These are phyloP conservation scores for Solanum lycopersicoides DNA, from an alignment of 257 asterid genomes.

Conservation along the genomic window DNA sequence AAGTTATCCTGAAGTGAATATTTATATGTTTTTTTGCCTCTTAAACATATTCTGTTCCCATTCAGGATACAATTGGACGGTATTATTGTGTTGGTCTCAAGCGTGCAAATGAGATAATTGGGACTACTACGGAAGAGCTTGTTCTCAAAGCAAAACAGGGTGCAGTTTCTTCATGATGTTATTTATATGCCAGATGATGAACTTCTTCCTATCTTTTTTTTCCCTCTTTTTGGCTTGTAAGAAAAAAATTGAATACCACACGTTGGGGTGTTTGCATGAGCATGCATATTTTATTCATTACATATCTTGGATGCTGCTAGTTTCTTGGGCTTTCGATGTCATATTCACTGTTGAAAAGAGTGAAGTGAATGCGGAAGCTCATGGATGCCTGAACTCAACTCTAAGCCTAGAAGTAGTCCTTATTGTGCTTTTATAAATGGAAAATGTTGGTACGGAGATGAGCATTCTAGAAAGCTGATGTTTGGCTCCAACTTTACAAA, in stretches of 20 bases:
- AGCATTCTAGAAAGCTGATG: background rate
- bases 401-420: background rate
- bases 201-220: background rate
- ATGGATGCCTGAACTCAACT: background rate
- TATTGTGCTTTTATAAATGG: background rate
- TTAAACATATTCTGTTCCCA: background rate
- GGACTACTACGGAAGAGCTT: slow-evolving; percentile 90
- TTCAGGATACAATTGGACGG: slow-evolving; percentile 73
- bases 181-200: background rate
- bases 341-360: background rate
- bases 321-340: background rate
- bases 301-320: background rate
- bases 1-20: background rate
- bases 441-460: background rate
- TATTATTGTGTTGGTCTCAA: slow-evolving; percentile 76
- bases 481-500: background rate
- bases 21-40: background rate
- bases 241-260: background rate
- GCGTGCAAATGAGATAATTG: slow-evolving; percentile 96
- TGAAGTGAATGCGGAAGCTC: background rate
- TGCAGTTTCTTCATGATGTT: slow-evolving; percentile 25
- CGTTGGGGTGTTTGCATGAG: background rate
- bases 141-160: slow-evolving; percentile 80
- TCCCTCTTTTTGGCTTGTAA: background rate
- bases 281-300: background rate